Conservation (phyloP, 2,329 filamentous ascomycete genomes). For the Diaporthe destruens region DNA sequence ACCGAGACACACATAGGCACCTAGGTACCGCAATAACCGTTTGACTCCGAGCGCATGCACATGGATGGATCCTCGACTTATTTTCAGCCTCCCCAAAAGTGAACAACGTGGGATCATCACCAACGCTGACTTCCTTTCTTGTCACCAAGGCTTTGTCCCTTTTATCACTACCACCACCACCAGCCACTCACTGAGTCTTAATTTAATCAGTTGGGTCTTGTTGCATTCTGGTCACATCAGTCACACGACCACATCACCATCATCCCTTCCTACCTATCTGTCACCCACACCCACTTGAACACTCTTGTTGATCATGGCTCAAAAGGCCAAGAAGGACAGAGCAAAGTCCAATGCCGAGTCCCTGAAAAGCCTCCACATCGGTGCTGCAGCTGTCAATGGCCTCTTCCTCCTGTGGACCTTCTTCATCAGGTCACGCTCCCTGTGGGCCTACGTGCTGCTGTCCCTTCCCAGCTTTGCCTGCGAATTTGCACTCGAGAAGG, state of each 20-base stretch:
- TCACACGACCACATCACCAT: constrained; percentile 18
- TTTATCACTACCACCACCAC: not conserved
- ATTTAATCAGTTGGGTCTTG: not conserved
- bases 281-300: not conserved
- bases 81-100: constrained; percentile 29
- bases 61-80: constrained; percentile 31
- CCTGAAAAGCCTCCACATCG: constrained; percentile 85
- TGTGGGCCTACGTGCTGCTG: constrained; percentile 77
- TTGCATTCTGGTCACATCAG: not conserved
- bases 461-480: constrained; percentile 82
- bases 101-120: constrained; percentile 26
- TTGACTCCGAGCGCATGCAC: not conserved
- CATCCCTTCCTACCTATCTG: not conserved
- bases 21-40: not conserved
- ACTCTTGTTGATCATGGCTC: constrained; percentile 62
- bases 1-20: not conserved
- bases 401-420: constrained; percentile 81
- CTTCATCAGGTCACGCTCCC: constrained; percentile 73
- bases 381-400: constrained; percentile 77
- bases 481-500: constrained; percentile 86
- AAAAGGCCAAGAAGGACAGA: constrained; percentile 73
- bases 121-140: not conserved
- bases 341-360: constrained; percentile 83
- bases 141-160: too few species aligned
- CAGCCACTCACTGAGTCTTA: not conserved